Conservation (phyloP, 2,329 filamentous ascomycete species). For the Fusarium sp. region DNA sequence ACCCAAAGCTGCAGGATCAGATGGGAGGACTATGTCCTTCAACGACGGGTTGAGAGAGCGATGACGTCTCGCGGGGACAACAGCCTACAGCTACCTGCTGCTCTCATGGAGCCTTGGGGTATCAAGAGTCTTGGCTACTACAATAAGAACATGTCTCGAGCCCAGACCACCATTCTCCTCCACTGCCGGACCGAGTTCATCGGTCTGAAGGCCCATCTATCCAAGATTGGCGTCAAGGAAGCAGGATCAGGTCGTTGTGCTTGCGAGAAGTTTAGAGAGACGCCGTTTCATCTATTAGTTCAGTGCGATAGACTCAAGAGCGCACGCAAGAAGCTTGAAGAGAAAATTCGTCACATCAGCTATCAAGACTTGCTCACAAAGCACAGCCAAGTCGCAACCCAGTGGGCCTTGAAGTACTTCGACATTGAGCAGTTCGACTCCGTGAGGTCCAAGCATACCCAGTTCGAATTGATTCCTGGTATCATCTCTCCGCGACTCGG, state of each 20-base stretch:
- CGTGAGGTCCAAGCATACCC: background rate
- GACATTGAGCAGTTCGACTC: constrained; percentile 1
- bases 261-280: background rate
- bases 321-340: background rate
- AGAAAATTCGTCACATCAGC: background rate
- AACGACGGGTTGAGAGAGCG: background rate
- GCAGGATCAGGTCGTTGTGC: background rate
- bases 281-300: background rate
- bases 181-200: constrained; percentile 23
- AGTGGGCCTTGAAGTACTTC: constrained; percentile 16
- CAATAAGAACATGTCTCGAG: background rate
- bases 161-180: constrained; percentile 19
- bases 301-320: background rate
- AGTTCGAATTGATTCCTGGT: background rate
- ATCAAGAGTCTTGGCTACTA: constrained; percentile 1
- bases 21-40: background rate
- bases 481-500: background rate
- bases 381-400: background rate
- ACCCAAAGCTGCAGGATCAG: background rate
- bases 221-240: background rate
- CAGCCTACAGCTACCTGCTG: background rate
- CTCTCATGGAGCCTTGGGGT: background rate
- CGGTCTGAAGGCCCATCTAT: constrained; percentile 10
- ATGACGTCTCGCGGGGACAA: background rate
- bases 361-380: background rate